Evolutionary conservation across 495 filamentous ascomycete genomes (phyloP), one percentile per base, ranked within the genome.

Genomic region (Xylaria venustula): DNA sequence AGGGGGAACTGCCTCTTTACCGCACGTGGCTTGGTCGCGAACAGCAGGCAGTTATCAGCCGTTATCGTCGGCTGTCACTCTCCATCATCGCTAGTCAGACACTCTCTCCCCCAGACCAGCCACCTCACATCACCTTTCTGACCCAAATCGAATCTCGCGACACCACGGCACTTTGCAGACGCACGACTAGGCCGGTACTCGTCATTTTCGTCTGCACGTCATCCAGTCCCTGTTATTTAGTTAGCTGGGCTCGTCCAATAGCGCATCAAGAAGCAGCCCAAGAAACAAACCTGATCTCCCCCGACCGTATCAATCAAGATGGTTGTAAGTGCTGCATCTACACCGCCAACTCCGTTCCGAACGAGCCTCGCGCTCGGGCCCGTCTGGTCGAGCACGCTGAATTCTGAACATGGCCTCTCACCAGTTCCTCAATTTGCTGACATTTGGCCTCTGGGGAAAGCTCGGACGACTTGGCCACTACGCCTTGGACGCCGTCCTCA

Each of bases 401-500:
- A 56, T 62, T 62, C 60, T 62, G 60, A 62, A 50, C 52, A 56
- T 62, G 22, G 12, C 26, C 19, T 52, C 44, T 63, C 64, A 55
- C 71, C 75, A 84, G 81, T 74, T 84, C 68, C 82, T 85, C 78
- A 79, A 85, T 71, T 79, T 85, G 69, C 81, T 85, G 73, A 87
- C 81, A 67, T 77, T 84, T 72, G 81, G 78, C 67, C 71, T 85
- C 61, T 83, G 76, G 80, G 80, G 75, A 74, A 85, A 98, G 95
- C 81, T 98, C 77, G 94, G 92, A 76, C 85, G 90, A 74, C 72
- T 98, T 61, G 88, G 88, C 67, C 94, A 98, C 79, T 97, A 94
- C 79, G 91, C 92, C 68, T 93, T 98, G 68, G 94, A 98, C 77
- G 95, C 94, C 63, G 91, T 98, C 32, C 85, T 98, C 64, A 76